Base-by-base conservation (phyloP, 2,329 filamentous ascomycete species). In the Aureobasidium sp. region DNA sequence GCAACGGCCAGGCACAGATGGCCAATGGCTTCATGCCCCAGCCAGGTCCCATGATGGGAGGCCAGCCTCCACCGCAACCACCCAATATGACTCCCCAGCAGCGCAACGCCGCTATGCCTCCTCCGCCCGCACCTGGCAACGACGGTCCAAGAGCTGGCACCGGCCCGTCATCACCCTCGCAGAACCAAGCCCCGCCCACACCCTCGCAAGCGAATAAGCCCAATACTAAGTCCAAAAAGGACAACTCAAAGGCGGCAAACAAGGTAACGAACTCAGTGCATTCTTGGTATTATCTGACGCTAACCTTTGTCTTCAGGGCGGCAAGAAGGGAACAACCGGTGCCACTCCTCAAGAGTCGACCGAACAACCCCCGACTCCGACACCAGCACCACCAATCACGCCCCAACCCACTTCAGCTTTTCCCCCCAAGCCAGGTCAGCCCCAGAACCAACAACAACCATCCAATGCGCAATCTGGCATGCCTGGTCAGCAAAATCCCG, bases 171-270 rank as follows among this genome's bases (percentile, higher is more conserved):
- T 80, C 78, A 63, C 79, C 79, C 20, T 74, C 75, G 39, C 76
- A 77, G 64, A 73, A 74, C 29, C 71, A 76, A 49, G 87, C 87
- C 39, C 89, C 90, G 0, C 89, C 89, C 1, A 94, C 90, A 4
- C 90, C 90, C 1, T 86, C 84, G 57, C 88, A 90, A 71, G 74
- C 79, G 1, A 87, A 86, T 70, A 93, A 93, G 78, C 75, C 87
- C 4, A 86, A 84, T 37, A 87, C 88, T 1, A 91, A 90, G 66
- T 65, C 64, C 74, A 93, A 93, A 82, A 89, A 90, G 78, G 84
- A 86, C 36, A n/a, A 15, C 15, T 78, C 76, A 5, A 87, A 87
- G 74, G 81, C 79, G 25, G 57, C 45, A n/a, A 45, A 41, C 27
- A 62, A 62, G 61, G 57, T 60, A 51, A 60, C 14, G 5, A 22